Conservation (phyloP, 2,329 filamentous ascomycete genomes). For the Aspergillus spinulosporus region DNA sequence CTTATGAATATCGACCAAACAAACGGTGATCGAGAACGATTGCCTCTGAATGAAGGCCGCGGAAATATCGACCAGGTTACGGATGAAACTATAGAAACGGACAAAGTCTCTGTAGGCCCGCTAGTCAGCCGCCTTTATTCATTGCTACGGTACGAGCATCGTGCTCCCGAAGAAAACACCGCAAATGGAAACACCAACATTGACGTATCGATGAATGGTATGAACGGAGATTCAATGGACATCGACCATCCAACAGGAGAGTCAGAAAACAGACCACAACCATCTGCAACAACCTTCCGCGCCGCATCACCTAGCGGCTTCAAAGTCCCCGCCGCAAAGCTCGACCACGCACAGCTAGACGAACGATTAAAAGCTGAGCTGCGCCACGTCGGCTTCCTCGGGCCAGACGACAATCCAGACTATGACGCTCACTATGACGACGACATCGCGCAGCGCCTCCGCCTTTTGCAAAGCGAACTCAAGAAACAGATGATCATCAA, state of each 20-base stretch:
- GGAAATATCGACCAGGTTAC: conserved; percentile 84
- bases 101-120: conserved; percentile 84
- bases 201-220: conserved; percentile 46
- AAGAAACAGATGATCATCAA: conserved; percentile 84
- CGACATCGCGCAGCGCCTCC: conserved; percentile 85
- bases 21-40: conserved; percentile 62
- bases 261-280: conserved; percentile 46
- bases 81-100: conserved; percentile 82
- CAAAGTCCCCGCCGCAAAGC: conserved; percentile 74
- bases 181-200: conserved; percentile 58
- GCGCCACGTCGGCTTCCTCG: conserved; percentile 83
- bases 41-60: conserved; percentile 77
- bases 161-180: conserved; percentile 55
- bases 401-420: conserved; percentile 68
- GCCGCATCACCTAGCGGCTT: conserved; percentile 74
- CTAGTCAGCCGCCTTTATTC: conserved; percentile 79
- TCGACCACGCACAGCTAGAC: conserved; percentile 84
- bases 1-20: conserved; percentile 70
- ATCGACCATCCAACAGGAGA: conserved; percentile 48
- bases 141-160: conserved; percentile 73
- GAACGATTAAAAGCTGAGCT: conserved; percentile 90
- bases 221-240: conserved; percentile 52
- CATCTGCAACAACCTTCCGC: conserved; percentile 75
- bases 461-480: conserved; percentile 78
- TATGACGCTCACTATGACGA: conserved; percentile 92